Conservation (phyloP, 2,329 filamentous ascomycete genomes). For the Nothopassalora personata region DNA sequence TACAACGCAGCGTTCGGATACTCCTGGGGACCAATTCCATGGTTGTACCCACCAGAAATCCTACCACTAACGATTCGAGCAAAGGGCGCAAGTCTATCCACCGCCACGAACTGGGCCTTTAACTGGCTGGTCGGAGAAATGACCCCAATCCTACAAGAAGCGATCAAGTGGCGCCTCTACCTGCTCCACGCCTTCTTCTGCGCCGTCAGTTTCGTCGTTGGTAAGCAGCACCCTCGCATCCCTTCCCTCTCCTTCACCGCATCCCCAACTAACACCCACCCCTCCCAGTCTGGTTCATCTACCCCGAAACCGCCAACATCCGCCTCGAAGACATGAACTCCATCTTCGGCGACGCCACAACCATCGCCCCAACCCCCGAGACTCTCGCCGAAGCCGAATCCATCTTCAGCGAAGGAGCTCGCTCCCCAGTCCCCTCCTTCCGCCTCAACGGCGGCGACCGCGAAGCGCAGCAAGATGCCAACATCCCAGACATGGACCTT, state of each 20-base stretch:
- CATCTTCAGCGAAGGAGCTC: slow-evolving; percentile 58
- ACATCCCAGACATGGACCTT: slow-evolving; percentile 76
- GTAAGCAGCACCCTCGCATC: slow-evolving; percentile 52
- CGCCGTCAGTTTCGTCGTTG: slow-evolving; percentile 88
- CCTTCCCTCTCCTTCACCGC: too few species aligned
- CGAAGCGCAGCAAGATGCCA: slow-evolving; percentile 38
- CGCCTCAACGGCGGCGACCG: slow-evolving; percentile 52
- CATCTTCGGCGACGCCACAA: slow-evolving; percentile 88
- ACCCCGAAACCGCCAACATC: slow-evolving; percentile 93
- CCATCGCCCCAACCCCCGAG: slow-evolving; percentile 72
- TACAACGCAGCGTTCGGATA: slow-evolving; percentile 98
- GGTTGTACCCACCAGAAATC: slow-evolving; percentile 98
- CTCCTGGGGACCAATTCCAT: slow-evolving; percentile 96
- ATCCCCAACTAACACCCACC: not conserved
- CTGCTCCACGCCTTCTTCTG: slow-evolving; percentile 96
- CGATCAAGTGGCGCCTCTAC: slow-evolving; percentile 90
- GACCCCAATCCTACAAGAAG: slow-evolving; percentile 87
- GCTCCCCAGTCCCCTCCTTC: slow-evolving; percentile 74
- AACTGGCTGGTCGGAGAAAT: slow-evolving; percentile 96
- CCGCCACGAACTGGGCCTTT: slow-evolving; percentile 95
- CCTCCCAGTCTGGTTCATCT: slow-evolving; percentile 81
- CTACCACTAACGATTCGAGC: slow-evolving; percentile 92
- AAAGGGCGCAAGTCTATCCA: slow-evolving; percentile 93
- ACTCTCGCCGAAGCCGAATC: slow-evolving; percentile 76
- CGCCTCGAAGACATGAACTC: slow-evolving; percentile 95